Percentiles rank a stretch among this genome's conserved stretches.
phyloP scores from a whole-genome alignment of 495 filamentous ascomycete species.

The Annulohypoxylon moriforme region DNA sequence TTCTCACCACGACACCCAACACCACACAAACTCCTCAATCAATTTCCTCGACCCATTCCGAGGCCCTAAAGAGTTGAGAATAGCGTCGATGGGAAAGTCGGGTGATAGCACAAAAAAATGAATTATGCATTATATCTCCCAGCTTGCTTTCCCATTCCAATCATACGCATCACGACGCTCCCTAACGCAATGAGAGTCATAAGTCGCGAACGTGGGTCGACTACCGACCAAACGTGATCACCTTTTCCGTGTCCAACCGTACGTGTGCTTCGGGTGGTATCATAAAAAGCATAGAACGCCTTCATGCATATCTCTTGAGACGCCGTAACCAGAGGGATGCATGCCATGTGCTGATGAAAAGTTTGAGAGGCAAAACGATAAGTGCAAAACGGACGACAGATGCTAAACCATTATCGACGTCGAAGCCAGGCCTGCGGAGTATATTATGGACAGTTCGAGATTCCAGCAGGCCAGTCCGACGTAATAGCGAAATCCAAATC shows the following conservation, averaged over 20 bases:
- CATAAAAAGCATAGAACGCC: constrained; percentile 39
- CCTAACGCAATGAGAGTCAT: background rate
- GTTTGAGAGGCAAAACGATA: constrained; percentile 16
- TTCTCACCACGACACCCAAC: constrained; percentile 5
- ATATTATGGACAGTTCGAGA: background rate
- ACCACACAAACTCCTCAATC: constrained; percentile 1
- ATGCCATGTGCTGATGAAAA: constrained; percentile 23
- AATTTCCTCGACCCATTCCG: constrained; percentile 1
- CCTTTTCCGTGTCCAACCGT: constrained; percentile 31
- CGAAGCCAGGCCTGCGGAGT: constrained; percentile 1
- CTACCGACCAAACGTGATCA: constrained; percentile 5
- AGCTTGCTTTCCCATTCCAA: constrained; percentile 4
- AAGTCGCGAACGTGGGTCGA: constrained; percentile 6
- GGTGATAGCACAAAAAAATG: constrained; percentile 14
- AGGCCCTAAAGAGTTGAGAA: constrained; percentile 16
- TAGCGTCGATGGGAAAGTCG: constrained; percentile 9
- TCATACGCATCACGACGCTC: constrained; percentile 1
- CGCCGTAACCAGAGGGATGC: constrained; percentile 35
- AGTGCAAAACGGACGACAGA: constrained; percentile 5
- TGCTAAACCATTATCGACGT: background rate
- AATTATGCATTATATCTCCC: constrained; percentile 40
- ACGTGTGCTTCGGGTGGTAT: constrained; percentile 48
- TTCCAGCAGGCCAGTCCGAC: background rate
- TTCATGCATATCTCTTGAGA: constrained; percentile 40
- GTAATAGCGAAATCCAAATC: background rate